Evolutionary conservation across 768 basidiomycete genomes (phyloP), one percentile per base, ranked within the genome.

Genomic region (Termitomyces sp.): DNA sequence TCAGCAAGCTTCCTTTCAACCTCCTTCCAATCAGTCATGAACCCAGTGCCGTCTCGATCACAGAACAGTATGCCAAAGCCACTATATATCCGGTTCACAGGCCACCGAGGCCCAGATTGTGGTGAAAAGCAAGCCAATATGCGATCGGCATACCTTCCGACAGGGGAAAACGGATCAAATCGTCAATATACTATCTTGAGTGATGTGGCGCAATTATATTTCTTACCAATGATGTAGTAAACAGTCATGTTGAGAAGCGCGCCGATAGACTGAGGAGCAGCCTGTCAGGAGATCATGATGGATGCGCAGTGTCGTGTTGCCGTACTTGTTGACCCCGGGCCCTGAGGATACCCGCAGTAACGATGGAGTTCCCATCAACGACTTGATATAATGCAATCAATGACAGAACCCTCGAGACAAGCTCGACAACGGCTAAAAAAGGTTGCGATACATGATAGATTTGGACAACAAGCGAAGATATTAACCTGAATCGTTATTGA

Each of bases 41-140:
- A n/a, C n/a, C n/a, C n/a, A n/a, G n/a, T n/a, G 66, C 73, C 16
- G 75, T 68, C 6, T 80, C 80, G 6, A 75, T 65, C 18, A 68
- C 60, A 4, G 76, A 66, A 47, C 70, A 60, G 69, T 78, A 76
- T n/a, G 75, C 61, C 59, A 85, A 68, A 9, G 82, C 75, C 1
- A 72, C 56, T 1, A 81, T 83, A 50, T 87, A 69, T 28, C 88
- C 88, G 31, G 82, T 72, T 88, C 88, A 90, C 20, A 90, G 74
- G 2, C 88, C 88, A 9, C 68, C 64, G 7, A 90, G 75, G 0
- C 70, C 79, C 61, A 76, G 73, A 28, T 70, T 41, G 7, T 60
- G 59, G 54, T 70, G 69, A 69, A 87, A 86, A 15, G 83, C 71
- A 5, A 88, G 79, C 65, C 77, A 82, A 55, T 86, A 65, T n/a